Evolutionary conservation across 352 stramenopile species (phyloP), one percentile per base, ranked within the genome.

Genomic region (Lagenidium sp.): DNA sequence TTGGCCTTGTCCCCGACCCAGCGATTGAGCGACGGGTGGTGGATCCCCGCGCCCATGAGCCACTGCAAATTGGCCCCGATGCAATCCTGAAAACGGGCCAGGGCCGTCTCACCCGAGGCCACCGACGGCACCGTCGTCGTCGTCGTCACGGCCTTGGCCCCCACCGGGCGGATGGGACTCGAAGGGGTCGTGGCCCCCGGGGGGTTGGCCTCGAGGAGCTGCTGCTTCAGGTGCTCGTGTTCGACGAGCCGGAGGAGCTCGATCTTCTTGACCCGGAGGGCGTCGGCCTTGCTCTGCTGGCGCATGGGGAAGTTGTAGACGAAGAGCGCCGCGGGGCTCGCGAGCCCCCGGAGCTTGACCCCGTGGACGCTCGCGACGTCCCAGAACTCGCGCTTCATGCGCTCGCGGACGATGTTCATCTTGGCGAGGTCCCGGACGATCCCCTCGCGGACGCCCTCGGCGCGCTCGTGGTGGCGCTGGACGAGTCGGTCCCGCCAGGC

Each of bases 311-410:
- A 83, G 55, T 95, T 96, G 47, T 78, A 68, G 23, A 94, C 79
- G 15, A 78, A 77, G 12, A 76, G 40, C 2, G 47, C 24, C 1
- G 45, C 44, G 11, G 36, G 19, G 16, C 16, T 24, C 4, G 21
- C 32, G 2, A 96, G 57, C 0, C 70, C 73, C 3, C 60, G 73
- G 6, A 96, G 42, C 21, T 74, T 66, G 4, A 76, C 65, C 3
- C 69, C 77, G 15, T 85, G 71, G 6, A 82, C 63, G 16, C 81
- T 78, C 22, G 86, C 74, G 11, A 63, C 60, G 52, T 96, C 86
- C 86, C 86, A 97, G 49, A 92, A 96, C 54, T 96, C 85, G n/a
- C 44, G 47, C 60, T 84, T 87, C 74, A 97, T 95, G 23, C 85
- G 70, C 36, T 86, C 68, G 4, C 76, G 72, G 2, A 95, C 63